Conservation (phyloP, 371 early-diverging fungal genomes). For the Actinomortierella ambigua region DNA sequence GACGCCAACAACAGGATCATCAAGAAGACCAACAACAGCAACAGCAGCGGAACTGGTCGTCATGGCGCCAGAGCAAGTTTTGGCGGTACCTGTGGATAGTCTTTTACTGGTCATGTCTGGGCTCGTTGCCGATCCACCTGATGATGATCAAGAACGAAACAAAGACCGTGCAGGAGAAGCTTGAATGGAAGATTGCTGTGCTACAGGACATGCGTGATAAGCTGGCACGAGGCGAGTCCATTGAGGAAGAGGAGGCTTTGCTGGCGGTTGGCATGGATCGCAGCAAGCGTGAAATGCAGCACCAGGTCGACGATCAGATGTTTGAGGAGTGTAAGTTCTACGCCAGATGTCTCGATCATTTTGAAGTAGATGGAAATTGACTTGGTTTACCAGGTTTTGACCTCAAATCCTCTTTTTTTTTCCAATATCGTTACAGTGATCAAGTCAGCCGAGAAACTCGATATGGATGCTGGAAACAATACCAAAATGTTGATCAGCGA, state of each 20-base stretch:
- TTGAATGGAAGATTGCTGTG: slow-evolving; percentile 42
- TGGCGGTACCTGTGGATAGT: slow-evolving; percentile 30
- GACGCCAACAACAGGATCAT: background rate
- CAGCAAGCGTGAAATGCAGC: slow-evolving; percentile 25
- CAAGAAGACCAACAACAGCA: background rate
- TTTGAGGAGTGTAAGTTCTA: slow-evolving; percentile 40
- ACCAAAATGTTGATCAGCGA: background rate
- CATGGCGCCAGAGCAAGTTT: background rate
- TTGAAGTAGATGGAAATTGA: background rate
- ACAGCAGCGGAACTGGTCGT: slow-evolving; percentile 11
- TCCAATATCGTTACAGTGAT: too few species aligned
- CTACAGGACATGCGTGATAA: slow-evolving; percentile 43
- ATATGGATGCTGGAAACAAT: slow-evolving; percentile 10
- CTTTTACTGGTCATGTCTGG: slow-evolving; percentile 26
- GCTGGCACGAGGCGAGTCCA: slow-evolving; percentile 26
- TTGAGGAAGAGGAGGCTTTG: slow-evolving; percentile 39
- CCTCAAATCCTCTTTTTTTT: background rate
- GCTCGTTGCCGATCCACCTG: slow-evolving; percentile 34
- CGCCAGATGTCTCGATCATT: too few species aligned
- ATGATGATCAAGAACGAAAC: slow-evolving; percentile 30
- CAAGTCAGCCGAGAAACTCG: slow-evolving; percentile 17
- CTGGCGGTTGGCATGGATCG: slow-evolving; percentile 32
- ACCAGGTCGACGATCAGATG: slow-evolving; percentile 31
- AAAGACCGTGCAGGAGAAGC: slow-evolving; percentile 23
- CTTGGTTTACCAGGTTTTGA: background rate